These are phyloP conservation scores for Vaccinium myrtillus DNA, from an alignment of 148 eudicot species.

Conservation along the genomic window DNA sequence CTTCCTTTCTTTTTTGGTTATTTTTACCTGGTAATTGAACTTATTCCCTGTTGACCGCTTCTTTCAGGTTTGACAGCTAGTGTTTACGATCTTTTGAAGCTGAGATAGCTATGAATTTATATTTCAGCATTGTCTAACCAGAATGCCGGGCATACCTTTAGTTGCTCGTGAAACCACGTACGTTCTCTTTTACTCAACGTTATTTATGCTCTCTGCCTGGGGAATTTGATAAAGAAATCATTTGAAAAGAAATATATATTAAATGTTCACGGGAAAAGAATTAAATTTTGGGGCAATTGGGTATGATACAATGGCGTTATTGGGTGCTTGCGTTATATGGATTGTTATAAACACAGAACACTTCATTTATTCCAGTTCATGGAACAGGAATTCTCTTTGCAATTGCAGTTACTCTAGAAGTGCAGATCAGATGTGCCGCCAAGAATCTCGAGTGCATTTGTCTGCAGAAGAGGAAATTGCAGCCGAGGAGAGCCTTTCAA, in stretches of 20 bases:
- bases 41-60: slow-evolving; percentile 8
- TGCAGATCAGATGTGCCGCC: slow-evolving; percentile 76
- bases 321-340: neutral
- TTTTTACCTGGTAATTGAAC: neutral
- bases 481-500: slow-evolving; percentile 78
- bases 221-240: neutral
- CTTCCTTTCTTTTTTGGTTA: neutral
- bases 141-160: slow-evolving; percentile 97
- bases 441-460: slow-evolving; percentile 63
- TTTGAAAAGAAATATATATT: neutral
- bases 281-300: neutral
- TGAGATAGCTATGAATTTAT: slow-evolving; percentile 20
- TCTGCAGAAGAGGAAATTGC: slow-evolving; percentile 78
- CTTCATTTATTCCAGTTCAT: slow-evolving; percentile 21
- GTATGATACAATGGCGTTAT: neutral
- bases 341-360: neutral
- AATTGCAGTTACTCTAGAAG: slow-evolving; percentile 64
- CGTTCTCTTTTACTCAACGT: slow-evolving; percentile 17
- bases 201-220: neutral
- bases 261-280: neutral
- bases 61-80: slow-evolving; percentile 26
- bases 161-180: slow-evolving; percentile 81
- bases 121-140: slow-evolving; percentile 28
- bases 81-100: slow-evolving; percentile 6
- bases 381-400: slow-evolving; percentile 33